phyloP scores from a whole-genome alignment of 2,329 filamentous ascomycete species.

The Penicillium sp. region DNA sequence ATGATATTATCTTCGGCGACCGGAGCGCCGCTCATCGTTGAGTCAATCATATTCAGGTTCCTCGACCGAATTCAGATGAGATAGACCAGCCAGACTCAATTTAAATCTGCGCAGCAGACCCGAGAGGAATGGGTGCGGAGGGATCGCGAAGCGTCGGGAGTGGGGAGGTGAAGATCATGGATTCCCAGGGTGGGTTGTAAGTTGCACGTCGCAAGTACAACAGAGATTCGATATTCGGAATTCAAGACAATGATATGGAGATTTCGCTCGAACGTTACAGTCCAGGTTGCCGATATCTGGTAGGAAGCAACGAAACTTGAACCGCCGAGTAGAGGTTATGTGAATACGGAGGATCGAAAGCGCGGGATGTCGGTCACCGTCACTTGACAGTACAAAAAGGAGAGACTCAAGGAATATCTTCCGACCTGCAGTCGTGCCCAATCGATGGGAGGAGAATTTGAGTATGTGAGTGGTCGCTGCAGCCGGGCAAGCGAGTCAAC shows the following conservation, averaged over 20 bases:
- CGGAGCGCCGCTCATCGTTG: constrained; percentile 37
- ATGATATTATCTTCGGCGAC: constrained; percentile 89
- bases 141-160: constrained; percentile 28
- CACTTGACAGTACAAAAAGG: constrained; percentile 10
- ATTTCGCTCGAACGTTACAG: constrained; percentile 2
- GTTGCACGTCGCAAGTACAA: constrained; percentile 7
- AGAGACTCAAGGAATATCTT: constrained; percentile 15
- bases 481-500: constrained; percentile 31
- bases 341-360: constrained; percentile 7
- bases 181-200: constrained; percentile 20
- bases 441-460: constrained; percentile 17
- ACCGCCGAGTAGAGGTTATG: neutral
- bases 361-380: constrained; percentile 16
- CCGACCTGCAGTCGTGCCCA: constrained; percentile 22
- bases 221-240: constrained; percentile 1
- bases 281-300: neutral
- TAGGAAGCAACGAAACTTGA: neutral
- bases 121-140: constrained; percentile 16
- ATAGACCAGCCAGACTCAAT: constrained; percentile 26
- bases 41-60: constrained; percentile 37
- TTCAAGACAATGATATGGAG: neutral
- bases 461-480: constrained; percentile 30
- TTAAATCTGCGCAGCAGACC: constrained; percentile 37
- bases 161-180: constrained; percentile 32
- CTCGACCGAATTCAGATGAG: constrained; percentile 18